Percentiles rank a stretch among this genome's conserved stretches.
phyloP scores from a whole-genome alignment of 345 rosid genomes.

The Brassica rapa region DNA sequence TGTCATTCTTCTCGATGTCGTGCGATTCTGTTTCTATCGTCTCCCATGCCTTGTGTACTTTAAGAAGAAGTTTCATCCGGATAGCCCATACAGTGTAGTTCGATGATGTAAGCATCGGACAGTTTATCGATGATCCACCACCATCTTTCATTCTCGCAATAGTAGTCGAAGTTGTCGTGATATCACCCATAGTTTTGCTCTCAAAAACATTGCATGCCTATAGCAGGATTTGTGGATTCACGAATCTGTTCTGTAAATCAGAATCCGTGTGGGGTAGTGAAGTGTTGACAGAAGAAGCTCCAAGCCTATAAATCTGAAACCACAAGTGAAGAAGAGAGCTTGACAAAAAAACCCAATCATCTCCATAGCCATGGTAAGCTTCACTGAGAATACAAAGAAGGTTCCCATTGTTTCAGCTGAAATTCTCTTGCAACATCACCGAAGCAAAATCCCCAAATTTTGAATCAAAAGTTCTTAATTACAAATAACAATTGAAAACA shows the following conservation, averaged over 20 bases:
- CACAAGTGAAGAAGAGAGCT: conserved; percentile 77
- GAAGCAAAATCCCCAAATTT: neutral
- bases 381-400: conserved; percentile 70
- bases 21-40: no score
- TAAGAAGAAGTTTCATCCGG: no score
- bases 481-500: neutral
- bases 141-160: no score
- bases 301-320: conserved; percentile 92
- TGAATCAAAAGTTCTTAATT: neutral
- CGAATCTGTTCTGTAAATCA: conserved; percentile 70
- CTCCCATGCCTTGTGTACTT: no score
- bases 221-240: conserved; percentile 63
- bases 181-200: no score
- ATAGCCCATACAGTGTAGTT: no score
- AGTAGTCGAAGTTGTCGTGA: no score
- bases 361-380: conserved; percentile 79
- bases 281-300: conserved; percentile 57
- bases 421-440: conserved; percentile 52
- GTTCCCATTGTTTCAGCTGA: conserved; percentile 53
- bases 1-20: no score
- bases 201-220: conserved; percentile 52
- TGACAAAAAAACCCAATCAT: conserved; percentile 68
- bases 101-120: no score
- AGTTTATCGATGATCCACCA: no score
- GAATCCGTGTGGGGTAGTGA: conserved; percentile 57